Base-by-base conservation (phyloP, 495 filamentous ascomycete species). In the Aspergillus diversus region DNA sequence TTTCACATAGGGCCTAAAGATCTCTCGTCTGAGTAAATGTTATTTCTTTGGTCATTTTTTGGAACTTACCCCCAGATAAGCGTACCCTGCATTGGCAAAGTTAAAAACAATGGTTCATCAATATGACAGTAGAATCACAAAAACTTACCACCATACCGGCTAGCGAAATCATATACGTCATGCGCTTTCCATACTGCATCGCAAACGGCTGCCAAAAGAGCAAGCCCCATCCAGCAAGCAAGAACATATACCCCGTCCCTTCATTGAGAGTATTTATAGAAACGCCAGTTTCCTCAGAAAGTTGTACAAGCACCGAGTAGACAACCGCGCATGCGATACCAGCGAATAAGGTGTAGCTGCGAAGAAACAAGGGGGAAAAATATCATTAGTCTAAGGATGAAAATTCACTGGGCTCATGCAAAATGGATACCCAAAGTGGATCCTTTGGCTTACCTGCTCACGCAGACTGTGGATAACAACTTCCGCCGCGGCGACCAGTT, bases 201-300 rank as follows among this genome's bases (percentile, higher is more conserved):
- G 87, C 85, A 50, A 89, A 80, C 0, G 87, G 86, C 71, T 90
- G 87, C 88, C 87, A 90, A 68, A 89, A 85, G 4, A 90, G 69
- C 57, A 87, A 78, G 0, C 86, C 85, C 86, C 84, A 89, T 5
- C 86, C 86, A 11, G 85, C 81, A 37, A 87, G 67, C 58, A 89
- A 67, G 60, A 88, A 87, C 78, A 89, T 80, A 70, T 86, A 88
- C 5, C 87, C 87, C 0, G 86, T 90, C 34, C 88, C 87, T 55
- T 84, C 74, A 63, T 85, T 86, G 9, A 87, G 66, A 13, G 83
- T 82, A 27, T 59, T 75, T 15, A 86, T 71, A 4, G 83, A 81
- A 6, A 90, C 63, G 0, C 81, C 81, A 0, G 87, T 84, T 33
- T 77, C 80, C 56, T 86, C 73, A 3, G 82, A 83, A 15, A 90